phyloP scores from a whole-genome alignment of 257 asterid genomes.

The Solanum gandarillasii region DNA sequence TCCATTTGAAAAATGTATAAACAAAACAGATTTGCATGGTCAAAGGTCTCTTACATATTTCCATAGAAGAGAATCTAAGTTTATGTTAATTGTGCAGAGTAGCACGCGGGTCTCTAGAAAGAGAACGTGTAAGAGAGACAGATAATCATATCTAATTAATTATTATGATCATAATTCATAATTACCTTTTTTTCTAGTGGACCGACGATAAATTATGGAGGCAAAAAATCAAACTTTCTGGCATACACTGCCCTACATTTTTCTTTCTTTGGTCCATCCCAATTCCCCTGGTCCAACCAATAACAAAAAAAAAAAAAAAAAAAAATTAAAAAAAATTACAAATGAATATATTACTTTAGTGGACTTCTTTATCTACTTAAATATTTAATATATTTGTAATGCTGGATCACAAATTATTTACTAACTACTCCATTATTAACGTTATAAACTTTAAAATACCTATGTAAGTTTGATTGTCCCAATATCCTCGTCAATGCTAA shows the following conservation, averaged over 20 bases:
- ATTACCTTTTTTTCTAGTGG: neutral
- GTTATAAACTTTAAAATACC: neutral
- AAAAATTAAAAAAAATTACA: neutral
- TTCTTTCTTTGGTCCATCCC: neutral
- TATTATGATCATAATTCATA: neutral
- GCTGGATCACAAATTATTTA: neutral
- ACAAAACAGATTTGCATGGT: neutral
- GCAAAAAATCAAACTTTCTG: neutral
- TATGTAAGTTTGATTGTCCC: neutral
- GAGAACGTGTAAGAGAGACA: neutral
- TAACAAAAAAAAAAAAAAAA: neutral
- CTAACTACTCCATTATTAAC: neutral
- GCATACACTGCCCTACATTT: neutral
- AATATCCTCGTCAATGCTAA: neutral
- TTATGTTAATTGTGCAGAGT: neutral
- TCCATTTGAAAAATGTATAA: neutral
- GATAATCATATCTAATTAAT: neutral
- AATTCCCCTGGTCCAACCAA: neutral
- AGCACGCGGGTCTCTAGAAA: slow-evolving; percentile 4
- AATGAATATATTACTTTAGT: neutral
- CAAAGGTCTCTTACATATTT: neutral
- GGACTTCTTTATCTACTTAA: neutral
- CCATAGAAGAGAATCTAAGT: neutral
- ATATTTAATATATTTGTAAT: neutral
- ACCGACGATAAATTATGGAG: neutral